Percentiles rank a stretch among this genome's conserved stretches.
Conservation (phyloP, 2,329 filamentous ascomycete genomes). For the Juglanconis sp. region DNA sequence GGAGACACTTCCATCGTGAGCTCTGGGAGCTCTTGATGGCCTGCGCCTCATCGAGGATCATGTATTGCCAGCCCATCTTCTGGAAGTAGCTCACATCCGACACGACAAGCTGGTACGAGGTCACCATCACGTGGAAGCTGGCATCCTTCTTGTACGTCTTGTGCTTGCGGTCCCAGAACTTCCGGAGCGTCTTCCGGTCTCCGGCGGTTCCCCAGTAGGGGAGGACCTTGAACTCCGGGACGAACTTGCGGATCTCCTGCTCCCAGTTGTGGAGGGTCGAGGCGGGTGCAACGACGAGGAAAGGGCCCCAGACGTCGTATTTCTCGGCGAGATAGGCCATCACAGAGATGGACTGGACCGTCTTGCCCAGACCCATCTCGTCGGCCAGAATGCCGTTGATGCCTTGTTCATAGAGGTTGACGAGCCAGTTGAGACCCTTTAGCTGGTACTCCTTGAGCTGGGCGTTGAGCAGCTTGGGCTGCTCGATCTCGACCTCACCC, state of each 20-base stretch:
- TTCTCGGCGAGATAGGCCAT: constrained; percentile 98
- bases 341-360: constrained; percentile 96
- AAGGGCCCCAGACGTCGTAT: constrained; percentile 97
- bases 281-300: constrained; percentile 91
- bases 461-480: constrained; percentile 88
- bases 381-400: constrained; percentile 99
- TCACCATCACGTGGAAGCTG: constrained; percentile 92
- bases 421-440: constrained; percentile 98
- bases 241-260: constrained; percentile 93
- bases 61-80: constrained; percentile 99
- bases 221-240: constrained; percentile 89
- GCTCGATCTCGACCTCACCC: constrained; percentile 88
- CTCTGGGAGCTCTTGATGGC: constrained; percentile 98
- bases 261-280: constrained; percentile 99
- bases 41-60: constrained; percentile 98
- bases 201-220: constrained; percentile 96
- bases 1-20: constrained; percentile 92
- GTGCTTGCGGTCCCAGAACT: constrained; percentile 99
- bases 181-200: constrained; percentile 92
- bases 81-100: constrained; percentile 97
- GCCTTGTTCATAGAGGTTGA: constrained; percentile 97
- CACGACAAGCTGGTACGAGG: constrained; percentile 95
- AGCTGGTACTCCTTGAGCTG: constrained; percentile 98
- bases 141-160: constrained; percentile 92
- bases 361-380: constrained; percentile 99